Evolutionary conservation across 768 basidiomycete species (phyloP), one percentile per base, ranked within the genome.

Genomic region (Strobilomyces dryophilus): DNA sequence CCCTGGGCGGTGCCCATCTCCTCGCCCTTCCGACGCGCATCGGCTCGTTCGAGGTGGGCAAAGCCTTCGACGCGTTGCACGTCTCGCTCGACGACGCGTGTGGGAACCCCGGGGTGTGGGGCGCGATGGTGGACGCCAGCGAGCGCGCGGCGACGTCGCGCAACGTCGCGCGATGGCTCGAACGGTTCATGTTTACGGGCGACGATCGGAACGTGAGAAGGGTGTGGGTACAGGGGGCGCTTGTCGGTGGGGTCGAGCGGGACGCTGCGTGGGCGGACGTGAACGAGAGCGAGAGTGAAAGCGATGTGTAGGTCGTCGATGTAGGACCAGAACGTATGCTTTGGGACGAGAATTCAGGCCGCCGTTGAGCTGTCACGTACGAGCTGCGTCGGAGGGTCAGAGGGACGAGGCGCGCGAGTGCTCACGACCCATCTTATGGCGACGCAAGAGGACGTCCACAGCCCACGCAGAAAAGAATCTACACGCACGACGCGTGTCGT

Each of bases 51-150:
- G 74, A 71, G 6, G 71, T 75, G 1, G 92, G 91, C 1, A 95
- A 92, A 69, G 83, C 82, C 55, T 98, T 97, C 57, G 95, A 98
- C 63, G 95, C 95, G 0, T 71, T 98, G 5, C 56, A 89, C 3
- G 82, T 95, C 32, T 79, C 74, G 29, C 29, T 88, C n/a, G 65
- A 70, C 37, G 48, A 58, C 8, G 76, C 75, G 21, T 67, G 74
- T 17, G 79, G 77, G 0, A 84, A 84, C 49, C 80, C 80, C 1
- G 76, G 71, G 1, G 54, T 88, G 12, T 85, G 82, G 82, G 76
- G 74, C n/a, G 18, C 37, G 56, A 62, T 26, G 68, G 70, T 45
- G 63, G 42, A 41, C 8, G 50, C 27, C 4, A 7, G 3, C 18
- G 74, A 69, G 55, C 29, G 6, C 10, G 26, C 31, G 24, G 5